These are phyloP conservation scores for Petunia hybrid DNA, from an alignment of 305 asterid genomes.

Conservation along the genomic window DNA sequence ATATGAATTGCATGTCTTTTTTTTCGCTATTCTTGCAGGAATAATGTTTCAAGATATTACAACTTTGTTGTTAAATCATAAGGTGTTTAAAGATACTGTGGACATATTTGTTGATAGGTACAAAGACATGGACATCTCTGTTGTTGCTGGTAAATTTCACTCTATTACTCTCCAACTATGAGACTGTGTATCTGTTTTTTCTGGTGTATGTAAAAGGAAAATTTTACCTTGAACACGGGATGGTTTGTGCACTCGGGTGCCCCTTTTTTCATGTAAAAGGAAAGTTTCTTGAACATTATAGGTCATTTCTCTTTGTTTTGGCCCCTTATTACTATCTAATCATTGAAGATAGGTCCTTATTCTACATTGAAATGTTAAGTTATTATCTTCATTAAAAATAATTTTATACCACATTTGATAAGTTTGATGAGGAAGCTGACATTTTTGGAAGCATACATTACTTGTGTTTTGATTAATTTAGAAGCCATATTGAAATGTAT, in stretches of 20 bases:
- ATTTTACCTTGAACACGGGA: neutral
- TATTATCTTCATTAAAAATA: neutral
- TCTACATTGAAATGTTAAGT: neutral
- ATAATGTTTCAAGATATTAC: conserved; percentile 75
- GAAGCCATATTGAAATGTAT: neutral
- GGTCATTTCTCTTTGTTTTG: neutral
- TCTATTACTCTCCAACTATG: conserved; percentile 15
- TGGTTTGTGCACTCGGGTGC: too few relatives aligned
- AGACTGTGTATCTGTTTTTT: neutral
- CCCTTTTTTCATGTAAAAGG: too few relatives aligned
- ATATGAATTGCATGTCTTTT: conserved; percentile 17
- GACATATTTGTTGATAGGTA: conserved; percentile 74
- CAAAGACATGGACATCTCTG: conserved; percentile 67
- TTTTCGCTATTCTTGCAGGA: conserved; percentile 42
- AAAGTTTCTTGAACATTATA: neutral
- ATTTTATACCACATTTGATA: neutral
- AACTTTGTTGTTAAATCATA: conserved; percentile 65
- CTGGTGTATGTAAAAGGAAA: neutral
- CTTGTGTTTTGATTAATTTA: neutral
- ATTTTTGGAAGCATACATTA: neutral
- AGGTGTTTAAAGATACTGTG: conserved; percentile 65
- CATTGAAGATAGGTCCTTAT: neutral
- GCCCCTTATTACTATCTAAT: neutral
- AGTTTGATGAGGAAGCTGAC: neutral
- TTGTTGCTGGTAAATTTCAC: conserved; percentile 59